These are phyloP conservation scores for Endocarpon pusillum DNA, from an alignment of 495 filamentous ascomycete species.

Conservation along the genomic window DNA sequence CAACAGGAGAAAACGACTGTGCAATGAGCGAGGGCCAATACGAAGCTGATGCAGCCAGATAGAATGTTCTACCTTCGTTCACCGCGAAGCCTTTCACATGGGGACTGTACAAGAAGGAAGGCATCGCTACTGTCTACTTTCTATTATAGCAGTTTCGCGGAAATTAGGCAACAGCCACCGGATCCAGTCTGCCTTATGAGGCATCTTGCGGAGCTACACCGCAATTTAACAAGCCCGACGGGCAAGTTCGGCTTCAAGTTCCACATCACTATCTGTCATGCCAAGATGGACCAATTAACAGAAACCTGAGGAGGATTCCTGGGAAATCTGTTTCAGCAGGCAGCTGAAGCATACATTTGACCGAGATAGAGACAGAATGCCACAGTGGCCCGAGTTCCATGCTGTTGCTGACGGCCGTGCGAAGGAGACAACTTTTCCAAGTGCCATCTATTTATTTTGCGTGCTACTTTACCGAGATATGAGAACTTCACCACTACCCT, in stretches of 20 bases:
- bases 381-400: background rate
- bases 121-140: conserved; percentile 26
- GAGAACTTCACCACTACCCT: no score
- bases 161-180: conserved; percentile 21
- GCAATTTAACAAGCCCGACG: conserved; percentile 20
- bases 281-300: conserved; percentile 21
- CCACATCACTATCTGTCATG: conserved; percentile 27
- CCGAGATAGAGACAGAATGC: background rate
- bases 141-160: conserved; percentile 27
- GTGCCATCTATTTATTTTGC: no score
- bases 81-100: conserved; percentile 28
- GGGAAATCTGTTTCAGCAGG: conserved; percentile 26
- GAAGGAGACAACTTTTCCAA: no score
- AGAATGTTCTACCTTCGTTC: conserved; percentile 21
- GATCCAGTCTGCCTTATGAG: conserved; percentile 23
- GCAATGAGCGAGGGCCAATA: conserved; percentile 28
- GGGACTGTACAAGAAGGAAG: conserved; percentile 17
- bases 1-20: background rate
- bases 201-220: conserved; percentile 25
- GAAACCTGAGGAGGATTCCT: conserved; percentile 25
- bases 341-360: conserved; percentile 17
- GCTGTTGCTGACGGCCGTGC: background rate
- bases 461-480: no score
- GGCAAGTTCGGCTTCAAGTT: conserved; percentile 40
- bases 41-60: conserved; percentile 27